phyloP scores from a whole-genome alignment of 306 rosid genomes.

The Gynostemma pentaphyllum region DNA sequence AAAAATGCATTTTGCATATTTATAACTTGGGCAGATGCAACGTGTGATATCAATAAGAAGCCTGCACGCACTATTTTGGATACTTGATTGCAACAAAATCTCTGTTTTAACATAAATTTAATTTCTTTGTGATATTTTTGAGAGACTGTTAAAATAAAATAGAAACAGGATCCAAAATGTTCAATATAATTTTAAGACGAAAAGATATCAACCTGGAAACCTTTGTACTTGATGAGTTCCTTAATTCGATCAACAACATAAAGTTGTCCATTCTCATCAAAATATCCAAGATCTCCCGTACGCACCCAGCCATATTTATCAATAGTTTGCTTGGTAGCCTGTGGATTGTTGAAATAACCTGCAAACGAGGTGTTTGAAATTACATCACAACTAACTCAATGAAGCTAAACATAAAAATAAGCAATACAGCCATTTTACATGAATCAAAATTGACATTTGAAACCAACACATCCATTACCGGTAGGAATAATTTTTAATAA shows the following conservation, averaged over 20 bases:
- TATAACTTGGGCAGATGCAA: neutral
- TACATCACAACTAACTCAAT: neutral
- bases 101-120: no score
- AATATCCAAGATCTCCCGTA: constrained; percentile 95
- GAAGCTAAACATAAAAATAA: no score
- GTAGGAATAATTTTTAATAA: neutral
- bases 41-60: neutral
- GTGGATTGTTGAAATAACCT: constrained; percentile 81
- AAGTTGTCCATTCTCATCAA: constrained; percentile 65
- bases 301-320: constrained; percentile 78
- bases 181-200: neutral
- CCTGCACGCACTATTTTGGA: no score
- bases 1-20: neutral
- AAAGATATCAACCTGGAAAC: constrained; percentile 53
- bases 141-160: no score
- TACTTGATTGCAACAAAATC: neutral
- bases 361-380: constrained; percentile 16
- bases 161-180: neutral
- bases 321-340: constrained; percentile 61
- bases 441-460: neutral
- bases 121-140: no score
- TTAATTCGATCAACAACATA: constrained; percentile 86
- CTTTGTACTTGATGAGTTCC: constrained; percentile 91
- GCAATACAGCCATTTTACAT: no score
- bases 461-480: neutral